Conservation (phyloP, 1,139 yeast species). For the Zygosaccharomyces pseudobailii region DNA sequence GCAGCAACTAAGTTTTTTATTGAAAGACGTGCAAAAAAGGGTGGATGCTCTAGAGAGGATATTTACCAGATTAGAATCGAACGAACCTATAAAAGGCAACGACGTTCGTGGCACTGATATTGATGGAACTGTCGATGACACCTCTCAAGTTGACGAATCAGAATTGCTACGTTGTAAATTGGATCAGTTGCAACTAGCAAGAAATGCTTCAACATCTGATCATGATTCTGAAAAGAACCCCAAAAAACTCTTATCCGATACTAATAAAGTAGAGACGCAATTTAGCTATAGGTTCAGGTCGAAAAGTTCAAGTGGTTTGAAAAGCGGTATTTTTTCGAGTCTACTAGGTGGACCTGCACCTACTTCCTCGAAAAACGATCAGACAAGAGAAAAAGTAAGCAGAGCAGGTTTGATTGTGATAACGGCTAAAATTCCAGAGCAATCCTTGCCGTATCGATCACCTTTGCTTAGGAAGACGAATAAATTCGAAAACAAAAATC, state of each 20-base stretch:
- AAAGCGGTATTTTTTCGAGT: constrained; percentile 25
- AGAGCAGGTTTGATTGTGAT: constrained; percentile 22
- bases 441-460: constrained; percentile 35
- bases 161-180: constrained; percentile 21
- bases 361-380: constrained; percentile 4
- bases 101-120: constrained; percentile 23
- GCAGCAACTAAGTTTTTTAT: constrained; percentile 17
- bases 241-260: constrained; percentile 2
- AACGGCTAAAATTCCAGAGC: constrained; percentile 19
- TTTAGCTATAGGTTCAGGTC: constrained; percentile 16
- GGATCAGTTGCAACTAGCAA: constrained; percentile 20
- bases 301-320: constrained; percentile 16
- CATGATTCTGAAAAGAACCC: constrained; percentile 8
- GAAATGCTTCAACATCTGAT: constrained; percentile 14
- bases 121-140: constrained; percentile 20
- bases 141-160: constrained; percentile 15
- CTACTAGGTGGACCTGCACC: constrained; percentile 17
- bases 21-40: constrained; percentile 18
- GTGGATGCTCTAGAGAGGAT: constrained; percentile 19
- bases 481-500: constrained; percentile 22
- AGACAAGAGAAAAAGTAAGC: constrained; percentile 13
- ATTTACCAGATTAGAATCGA: constrained; percentile 16
- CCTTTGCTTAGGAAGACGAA: constrained; percentile 34
- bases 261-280: constrained; percentile 14
- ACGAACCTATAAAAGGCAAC: constrained; percentile 16